Evolutionary conservation across 2,329 filamentous ascomycete species (phyloP), one percentile per base, ranked within the genome.

Genomic region (Parastagonospora avenae): DNA sequence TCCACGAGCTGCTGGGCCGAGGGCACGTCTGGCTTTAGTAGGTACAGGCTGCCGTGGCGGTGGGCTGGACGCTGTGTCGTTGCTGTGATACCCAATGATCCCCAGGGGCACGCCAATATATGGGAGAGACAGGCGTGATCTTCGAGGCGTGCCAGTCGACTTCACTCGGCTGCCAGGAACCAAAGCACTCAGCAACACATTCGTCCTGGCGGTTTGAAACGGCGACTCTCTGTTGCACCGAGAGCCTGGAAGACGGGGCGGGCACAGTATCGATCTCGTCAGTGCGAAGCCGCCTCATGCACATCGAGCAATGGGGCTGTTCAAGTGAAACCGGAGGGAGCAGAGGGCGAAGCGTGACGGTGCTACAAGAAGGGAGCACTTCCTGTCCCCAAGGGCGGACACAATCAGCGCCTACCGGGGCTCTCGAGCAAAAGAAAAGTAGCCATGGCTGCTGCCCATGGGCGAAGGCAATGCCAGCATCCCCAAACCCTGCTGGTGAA

Each of bases 91-190:
- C 69, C 63, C 55, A 63, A 62, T 46, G 46, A 51, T 50, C 53
- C 61, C 68, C 67, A 71, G 71, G 70, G 70, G 67, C 64, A 65
- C 57, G 67, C 63, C 68, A 72, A 71, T 74, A 74, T 74, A 73
- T 72, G 63, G 59, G 58, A 67, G 66, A 67, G 60, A 72, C 62
- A 67, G 55, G 60, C 61, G 60, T 44, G 59, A 62, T 67, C 56
- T 59, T 68, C 57, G 65, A 64, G 60, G 69, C 65, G 66, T 69
- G 64, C 59, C 56, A 62, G 60, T 58, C 49, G 52, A 60, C 55
- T 59, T 69, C 61, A 61, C 55, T 64, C 57, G 64, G 62, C 63
- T 68, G 67, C 71, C 71, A 74, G 73, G 71, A 60, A 75, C 73
- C 55, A 71, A 68, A 65, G 64, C 65, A 62, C 62, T 63, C 63